Percentiles rank a stretch among this genome's conserved stretches.
Evolutionary conservation across 768 basidiomycete genomes (phyloP).

Genomic region (Podaxis carcinomalis): DNA sequence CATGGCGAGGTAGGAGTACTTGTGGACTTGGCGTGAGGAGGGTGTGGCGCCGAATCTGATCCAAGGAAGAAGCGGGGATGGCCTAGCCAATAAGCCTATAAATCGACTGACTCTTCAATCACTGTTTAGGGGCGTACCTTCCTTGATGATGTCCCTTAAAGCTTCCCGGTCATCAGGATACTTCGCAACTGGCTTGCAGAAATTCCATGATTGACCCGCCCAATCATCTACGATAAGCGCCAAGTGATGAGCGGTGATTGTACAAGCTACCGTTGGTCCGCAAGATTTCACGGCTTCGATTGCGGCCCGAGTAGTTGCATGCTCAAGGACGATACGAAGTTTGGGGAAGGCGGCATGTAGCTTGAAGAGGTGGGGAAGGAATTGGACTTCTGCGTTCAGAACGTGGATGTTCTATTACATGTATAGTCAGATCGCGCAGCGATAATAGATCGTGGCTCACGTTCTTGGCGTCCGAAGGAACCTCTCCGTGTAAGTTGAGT

Average conservation of each 20-base stretch:
- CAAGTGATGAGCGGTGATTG: constrained; percentile 96
- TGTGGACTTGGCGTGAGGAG: constrained; percentile 60
- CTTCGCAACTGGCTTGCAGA: constrained; percentile 98
- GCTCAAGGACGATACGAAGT: constrained; percentile 94
- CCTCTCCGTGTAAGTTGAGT: constrained; percentile 94
- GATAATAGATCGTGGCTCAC: constrained; percentile 18
- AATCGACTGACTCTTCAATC: background rate
- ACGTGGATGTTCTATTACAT: constrained; percentile 74
- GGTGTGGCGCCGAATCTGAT: constrained; percentile 95
- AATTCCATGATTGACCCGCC: constrained; percentile 93
- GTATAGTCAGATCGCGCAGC: background rate
- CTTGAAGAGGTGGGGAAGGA: constrained; percentile 82
- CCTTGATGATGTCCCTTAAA: constrained; percentile 67
- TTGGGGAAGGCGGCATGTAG: constrained; percentile 82
- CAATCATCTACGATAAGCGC: constrained; percentile 93
- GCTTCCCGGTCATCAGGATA: constrained; percentile 89
- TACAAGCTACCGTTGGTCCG: constrained; percentile 85
- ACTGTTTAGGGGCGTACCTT: constrained; percentile 43
- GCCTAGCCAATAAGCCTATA: constrained; percentile 35
- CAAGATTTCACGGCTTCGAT: constrained; percentile 79
- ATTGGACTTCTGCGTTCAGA: constrained; percentile 87
- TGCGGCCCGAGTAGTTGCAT: constrained; percentile 91
- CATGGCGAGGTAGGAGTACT: constrained; percentile 70
- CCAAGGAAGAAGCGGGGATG: constrained; percentile 97
- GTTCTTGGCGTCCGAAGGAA: constrained; percentile 71